Base-by-base conservation (phyloP, 75 land plant species). In the Azolla pinnata region DNA sequence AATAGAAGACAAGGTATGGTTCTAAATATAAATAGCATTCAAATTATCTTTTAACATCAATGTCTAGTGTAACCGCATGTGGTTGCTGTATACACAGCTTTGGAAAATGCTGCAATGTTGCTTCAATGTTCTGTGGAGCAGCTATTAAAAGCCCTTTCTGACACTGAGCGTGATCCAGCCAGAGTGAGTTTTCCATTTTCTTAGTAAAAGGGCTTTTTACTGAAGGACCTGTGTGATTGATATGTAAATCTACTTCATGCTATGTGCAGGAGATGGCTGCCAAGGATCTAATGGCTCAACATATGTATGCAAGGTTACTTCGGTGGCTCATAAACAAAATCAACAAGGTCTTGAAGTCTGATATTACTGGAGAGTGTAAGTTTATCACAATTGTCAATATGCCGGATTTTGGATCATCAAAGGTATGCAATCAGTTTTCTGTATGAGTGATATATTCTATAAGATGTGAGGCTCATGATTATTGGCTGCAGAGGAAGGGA, bases 261-360 rank as follows among this genome's bases (percentile, higher is more conserved):
- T 5, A 35, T 5, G 46, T 53, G 38, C 71, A 90, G 97, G 89
- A 89, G 17, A 70, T 73, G 63, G 97, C 82, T 56, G 58, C 78
- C 0, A 74, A 96, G 56, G 87, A 93, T 72, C 85, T 90, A 25
- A 54, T 93, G 60, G 96, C 98, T 17, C 81, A 83, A 57, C 76
- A 78, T 47, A 72, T 93, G 14, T 93, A 93, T 75, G 82, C 81
- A 18, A 77, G 78, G 58, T 61, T 89, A 54, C 85, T 89, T 73
- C 86, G 83, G 8, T 93, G 98, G 98, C 75, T 93, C 60, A 85
- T 93, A 12, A 87, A 79, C 27, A 75, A 81, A 49, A 86, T 93
- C 29, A 93, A 93, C 53, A 81, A 71, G 55, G 84, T 87, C 48
- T 72, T 89, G 60, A 75, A 76, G 70, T 75, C 61, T 29, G 87